Base-by-base conservation (phyloP, 768 basidiomycete genomes). In the Amanita thiersii region DNA sequence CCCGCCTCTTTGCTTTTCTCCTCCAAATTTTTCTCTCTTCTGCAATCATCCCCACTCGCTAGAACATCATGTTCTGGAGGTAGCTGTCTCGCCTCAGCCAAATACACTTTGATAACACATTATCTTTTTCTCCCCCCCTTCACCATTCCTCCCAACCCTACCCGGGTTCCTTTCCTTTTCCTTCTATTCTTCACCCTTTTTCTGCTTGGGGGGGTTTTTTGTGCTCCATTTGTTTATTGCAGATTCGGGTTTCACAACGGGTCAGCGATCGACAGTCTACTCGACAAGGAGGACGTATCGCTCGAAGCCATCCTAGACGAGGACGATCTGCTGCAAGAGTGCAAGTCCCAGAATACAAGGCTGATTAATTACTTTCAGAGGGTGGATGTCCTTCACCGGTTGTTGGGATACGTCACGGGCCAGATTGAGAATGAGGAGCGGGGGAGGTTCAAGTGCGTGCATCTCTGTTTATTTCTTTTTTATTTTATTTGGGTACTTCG, bases 241-340 rank as follows among this genome's bases (percentile, higher is more conserved):
- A 91, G 88, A 80, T 91, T 91, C 68, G 86, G 86, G 52, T 89
- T 90, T 66, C 80, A 86, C 61, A 86, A 87, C 72, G 81, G 80
- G 41, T 89, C 87, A 41, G 72, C 82, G 46, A 89, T 96, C 62
- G 91, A 96, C 75, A 76, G 76, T 54, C 74, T 96, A 45, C 76
- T 96, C 47, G 84, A 89, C 72, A 83, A 88, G 66, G 88, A 91
- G 51, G 86, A 89, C 55, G 81, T 89, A 49, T 74, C 81, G 37
- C 77, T 98, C 30, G 92, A 96, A 59, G 81, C 87, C 30, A 81
- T 98, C 46, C 72, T 98, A 42, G 90, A 91, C 64, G 90, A 96
- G 63, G 84, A 89, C 56, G 92, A 97, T 58, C 70, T 98, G 33
- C 67, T 98, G 42, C 86, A 88, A 61, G 94, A 98, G 62, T 90